These are phyloP conservation scores for Batrachochytrium dendrobatidis DNA, from an alignment of 371 early-diverging fungal species.

Conservation along the genomic window DNA sequence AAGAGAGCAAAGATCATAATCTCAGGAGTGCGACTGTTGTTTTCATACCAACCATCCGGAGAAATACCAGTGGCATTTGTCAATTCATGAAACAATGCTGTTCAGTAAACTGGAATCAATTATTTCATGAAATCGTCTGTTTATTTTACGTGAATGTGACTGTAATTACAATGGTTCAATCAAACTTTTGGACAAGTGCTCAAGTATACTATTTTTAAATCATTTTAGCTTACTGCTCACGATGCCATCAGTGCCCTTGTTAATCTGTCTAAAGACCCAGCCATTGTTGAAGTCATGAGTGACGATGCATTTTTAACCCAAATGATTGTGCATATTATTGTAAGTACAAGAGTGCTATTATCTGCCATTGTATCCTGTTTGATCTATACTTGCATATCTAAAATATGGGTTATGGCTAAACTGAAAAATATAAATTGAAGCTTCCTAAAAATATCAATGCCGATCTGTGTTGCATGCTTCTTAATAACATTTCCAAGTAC, in stretches of 20 bases:
- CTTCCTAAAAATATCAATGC: conserved; percentile 56
- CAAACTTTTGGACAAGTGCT: no score
- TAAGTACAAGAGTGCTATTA: not conserved
- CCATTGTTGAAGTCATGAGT: conserved; percentile 52
- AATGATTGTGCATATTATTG: conserved; percentile 49
- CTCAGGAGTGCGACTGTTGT: no score
- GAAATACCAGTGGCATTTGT: no score
- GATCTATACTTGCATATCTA: not conserved
- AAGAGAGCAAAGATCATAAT: no score
- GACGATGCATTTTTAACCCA: conserved; percentile 57
- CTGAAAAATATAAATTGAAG: conserved; percentile 16
- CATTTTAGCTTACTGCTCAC: conserved; percentile 76
- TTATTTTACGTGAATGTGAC: no score
- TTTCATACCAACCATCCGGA: no score
- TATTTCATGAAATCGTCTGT: conserved; percentile 3
- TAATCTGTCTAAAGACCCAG: conserved; percentile 68
- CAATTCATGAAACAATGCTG: not conserved
- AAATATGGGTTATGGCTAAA: not conserved
- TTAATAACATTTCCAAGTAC: conserved; percentile 84
- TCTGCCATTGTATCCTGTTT: not conserved
- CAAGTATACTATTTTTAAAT: no score
- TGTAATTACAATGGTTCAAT: not conserved
- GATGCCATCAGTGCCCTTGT: conserved; percentile 74
- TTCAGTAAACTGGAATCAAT: conserved; percentile 7
- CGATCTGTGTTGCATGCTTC: conserved; percentile 80